phyloP scores from a whole-genome alignment of 2,329 filamentous ascomycete species.

The Fusarium sp. region DNA sequence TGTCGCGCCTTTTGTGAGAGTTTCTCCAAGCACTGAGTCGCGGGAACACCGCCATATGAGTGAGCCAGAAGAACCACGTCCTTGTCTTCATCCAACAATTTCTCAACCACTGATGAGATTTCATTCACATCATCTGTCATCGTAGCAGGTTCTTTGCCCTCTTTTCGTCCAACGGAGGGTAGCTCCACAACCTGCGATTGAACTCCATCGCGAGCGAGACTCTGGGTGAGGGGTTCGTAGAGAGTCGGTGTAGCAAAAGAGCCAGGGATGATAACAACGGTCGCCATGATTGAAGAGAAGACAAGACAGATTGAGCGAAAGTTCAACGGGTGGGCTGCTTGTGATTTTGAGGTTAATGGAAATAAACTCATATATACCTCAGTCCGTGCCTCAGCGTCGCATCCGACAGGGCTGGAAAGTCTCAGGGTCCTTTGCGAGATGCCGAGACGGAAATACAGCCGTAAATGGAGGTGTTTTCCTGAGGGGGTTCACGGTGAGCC shows the following conservation, averaged over 20 bases:
- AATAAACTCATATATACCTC: not conserved
- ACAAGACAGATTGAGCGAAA: not conserved
- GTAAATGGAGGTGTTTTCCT: not conserved
- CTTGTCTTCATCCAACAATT: not conserved
- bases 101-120: not conserved
- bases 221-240: not conserved
- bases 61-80: constrained; percentile 11
- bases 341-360: not conserved
- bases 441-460: not conserved
- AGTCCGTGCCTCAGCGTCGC: constrained; percentile 2
- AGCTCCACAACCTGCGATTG: not conserved
- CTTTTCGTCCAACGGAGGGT: constrained; percentile 14
- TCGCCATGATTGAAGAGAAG: not conserved
- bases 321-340: not conserved
- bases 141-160: not conserved
- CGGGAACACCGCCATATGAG: constrained; percentile 20
- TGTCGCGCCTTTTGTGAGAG: constrained; percentile 5
- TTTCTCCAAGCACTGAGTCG: constrained; percentile 10
- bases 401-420: not conserved
- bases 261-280: constrained; percentile 14
- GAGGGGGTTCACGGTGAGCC: not conserved
- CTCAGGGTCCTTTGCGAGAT: not conserved
- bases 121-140: constrained; percentile 13
- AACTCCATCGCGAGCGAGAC: not conserved
- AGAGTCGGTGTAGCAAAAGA: constrained; percentile 6